A percentile compares a stretch with the other conserved stretches of the same genome.
phyloP scores from a whole-genome alignment of 108 stramenopile species.

The Nitzschia putrida region DNA sequence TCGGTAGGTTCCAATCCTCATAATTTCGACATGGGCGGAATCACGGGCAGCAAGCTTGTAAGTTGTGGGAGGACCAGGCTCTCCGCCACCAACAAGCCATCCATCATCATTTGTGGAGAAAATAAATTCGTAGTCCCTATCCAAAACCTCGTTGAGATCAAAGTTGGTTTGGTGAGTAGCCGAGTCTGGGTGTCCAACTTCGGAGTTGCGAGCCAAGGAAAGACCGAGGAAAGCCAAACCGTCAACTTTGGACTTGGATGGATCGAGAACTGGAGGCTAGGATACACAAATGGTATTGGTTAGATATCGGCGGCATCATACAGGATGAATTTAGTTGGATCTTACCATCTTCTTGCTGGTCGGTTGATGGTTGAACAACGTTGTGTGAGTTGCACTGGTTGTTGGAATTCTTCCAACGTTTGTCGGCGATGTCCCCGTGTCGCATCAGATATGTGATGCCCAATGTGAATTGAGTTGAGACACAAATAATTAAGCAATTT shows the following conservation, averaged over 20 bases:
- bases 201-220: slow-evolving; percentile 62
- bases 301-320: too few relatives aligned
- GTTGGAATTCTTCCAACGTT: too few relatives aligned
- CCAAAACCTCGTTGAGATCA: slow-evolving; percentile 75
- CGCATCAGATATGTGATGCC: too few relatives aligned
- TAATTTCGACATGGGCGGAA: slow-evolving; percentile 85
- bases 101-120: slow-evolving; percentile 83
- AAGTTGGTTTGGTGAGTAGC: slow-evolving; percentile 80
- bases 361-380: too few relatives aligned
- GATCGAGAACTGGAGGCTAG: slow-evolving; percentile 82
- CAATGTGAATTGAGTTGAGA: too few relatives aligned
- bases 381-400: too few relatives aligned
- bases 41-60: slow-evolving; percentile 85
- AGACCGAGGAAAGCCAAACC: slow-evolving; percentile 88
- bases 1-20: slow-evolving; percentile 82
- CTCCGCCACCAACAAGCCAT: slow-evolving; percentile 89
- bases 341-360: too few relatives aligned
- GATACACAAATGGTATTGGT: not conserved
- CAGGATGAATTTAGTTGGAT: too few relatives aligned
- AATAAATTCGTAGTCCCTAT: slow-evolving; percentile 69
- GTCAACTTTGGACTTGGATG: slow-evolving; percentile 73
- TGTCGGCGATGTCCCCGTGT: too few relatives aligned
- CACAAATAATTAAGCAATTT: too few relatives aligned
- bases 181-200: slow-evolving; percentile 69
- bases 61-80: slow-evolving; percentile 75